phyloP scores from a whole-genome alignment of 495 filamentous ascomycete genomes.

The Xylona heveae region DNA sequence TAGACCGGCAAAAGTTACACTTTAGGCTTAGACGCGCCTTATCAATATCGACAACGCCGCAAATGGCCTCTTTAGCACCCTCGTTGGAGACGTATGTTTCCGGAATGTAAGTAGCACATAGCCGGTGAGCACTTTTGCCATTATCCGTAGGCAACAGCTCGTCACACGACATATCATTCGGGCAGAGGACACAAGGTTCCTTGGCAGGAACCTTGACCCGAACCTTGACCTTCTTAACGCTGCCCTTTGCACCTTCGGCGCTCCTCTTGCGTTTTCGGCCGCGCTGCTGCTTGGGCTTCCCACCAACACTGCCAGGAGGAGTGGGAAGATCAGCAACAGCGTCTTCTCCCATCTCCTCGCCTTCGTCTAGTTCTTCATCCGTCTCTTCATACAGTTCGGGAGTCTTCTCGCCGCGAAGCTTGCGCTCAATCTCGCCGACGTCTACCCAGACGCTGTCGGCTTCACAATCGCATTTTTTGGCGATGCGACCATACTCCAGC shows the following conservation, averaged over 20 bases:
- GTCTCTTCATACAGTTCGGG: slow-evolving; percentile 70
- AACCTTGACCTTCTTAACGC: slow-evolving; percentile 52
- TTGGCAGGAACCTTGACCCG: slow-evolving; percentile 46
- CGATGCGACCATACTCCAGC: slow-evolving; percentile 84
- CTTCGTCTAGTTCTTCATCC: slow-evolving; percentile 52
- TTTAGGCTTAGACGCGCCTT: slow-evolving; percentile 80
- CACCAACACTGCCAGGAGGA: slow-evolving; percentile 51
- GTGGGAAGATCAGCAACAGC: slow-evolving; percentile 52
- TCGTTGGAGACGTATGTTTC: slow-evolving; percentile 67
- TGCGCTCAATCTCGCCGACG: slow-evolving; percentile 83
- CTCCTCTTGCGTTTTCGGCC: slow-evolving; percentile 37
- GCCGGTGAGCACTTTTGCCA: slow-evolving; percentile 67
- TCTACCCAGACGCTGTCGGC: slow-evolving; percentile 98
- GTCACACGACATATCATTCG: slow-evolving; percentile 73
- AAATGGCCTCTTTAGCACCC: slow-evolving; percentile 41
- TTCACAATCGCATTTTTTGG: slow-evolving; percentile 93
- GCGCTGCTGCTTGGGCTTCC: slow-evolving; percentile 32
- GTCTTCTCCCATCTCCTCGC: slow-evolving; percentile 42
- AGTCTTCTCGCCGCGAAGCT: slow-evolving; percentile 75
- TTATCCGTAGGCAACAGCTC: slow-evolving; percentile 73
- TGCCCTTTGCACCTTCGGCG: slow-evolving; percentile 26
- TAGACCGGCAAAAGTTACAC: slow-evolving; percentile 85
- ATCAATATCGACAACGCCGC: slow-evolving; percentile 56
- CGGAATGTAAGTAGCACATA: slow-evolving; percentile 77
- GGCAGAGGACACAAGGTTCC: slow-evolving; percentile 84